Evolutionary conservation across 164 flowering plant genomes (phyloP), one percentile per base, ranked within the genome.

Genomic region (grape (Vitis vinifera)): DNA sequence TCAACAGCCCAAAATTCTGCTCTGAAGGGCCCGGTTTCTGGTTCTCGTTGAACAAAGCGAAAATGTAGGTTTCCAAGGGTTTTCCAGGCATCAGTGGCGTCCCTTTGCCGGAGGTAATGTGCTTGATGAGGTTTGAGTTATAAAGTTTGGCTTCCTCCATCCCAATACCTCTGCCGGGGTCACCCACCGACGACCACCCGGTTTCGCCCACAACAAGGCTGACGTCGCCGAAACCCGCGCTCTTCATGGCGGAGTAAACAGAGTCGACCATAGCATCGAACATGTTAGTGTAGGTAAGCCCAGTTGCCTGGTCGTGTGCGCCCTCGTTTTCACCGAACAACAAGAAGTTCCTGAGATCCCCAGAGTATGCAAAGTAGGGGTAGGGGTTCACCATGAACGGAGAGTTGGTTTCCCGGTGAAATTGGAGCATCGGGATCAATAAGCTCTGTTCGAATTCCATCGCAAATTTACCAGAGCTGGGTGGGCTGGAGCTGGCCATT

Each of bases 121-220:
- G 85, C 73, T 67, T 77, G 51, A 89, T 80, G 14, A 93, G 72
- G 44, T 83, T 83, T 9, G 87, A 79, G 37, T 89, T 93, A 63
- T 69, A 93, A 11, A 90, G 73, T 44, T 69, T 50, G 9, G 98
- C 98, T 49, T 79, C 80, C 62, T 76, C 80, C 59, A 81, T 1
- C 63, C 62, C 83, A 11, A 81, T 84, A 1, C 65, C 84, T 70
- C 85, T 88, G 57, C 63, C 65, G 17, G 87, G 68, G 65, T 85
- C 92, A 10, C 87, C 94, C 30, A 68, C 67, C 9, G 97, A 86
- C 7, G 98, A 90, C 98, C 98, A 94, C 7, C 98, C 98, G 0
- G 97, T 92, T 74, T 94, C 98, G 3, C 79, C 97, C 53, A 86
- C 88, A 37, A 80, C 88, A 44, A 94, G 79, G 12, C 83, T 90